Percentiles rank a stretch among this genome's conserved stretches.
Conservation (phyloP, 208 protist species). For the Acanthamoeba triangularis region DNA sequence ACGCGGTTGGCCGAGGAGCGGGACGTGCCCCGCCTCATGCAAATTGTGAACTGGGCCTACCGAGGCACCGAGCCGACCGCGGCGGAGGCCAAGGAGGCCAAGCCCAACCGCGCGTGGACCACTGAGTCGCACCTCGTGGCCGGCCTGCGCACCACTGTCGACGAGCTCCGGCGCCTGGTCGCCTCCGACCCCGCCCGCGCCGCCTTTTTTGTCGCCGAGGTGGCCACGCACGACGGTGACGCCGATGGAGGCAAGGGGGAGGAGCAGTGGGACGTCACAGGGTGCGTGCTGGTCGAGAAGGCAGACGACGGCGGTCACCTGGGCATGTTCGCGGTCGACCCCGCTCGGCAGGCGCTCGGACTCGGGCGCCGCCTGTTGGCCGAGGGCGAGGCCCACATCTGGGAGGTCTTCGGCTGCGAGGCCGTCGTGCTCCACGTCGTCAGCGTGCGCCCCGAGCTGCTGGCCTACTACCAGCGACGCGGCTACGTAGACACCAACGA, state of each 20-base stretch:
- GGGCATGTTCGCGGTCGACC: conserved; percentile 60
- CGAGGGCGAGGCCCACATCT: conserved; percentile 8
- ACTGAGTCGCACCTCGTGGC: conserved; percentile 26
- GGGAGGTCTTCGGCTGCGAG: conserved; percentile 22
- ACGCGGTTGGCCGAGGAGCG: not conserved
- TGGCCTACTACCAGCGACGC: conserved; percentile 53
- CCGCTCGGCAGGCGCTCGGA: conserved; percentile 9
- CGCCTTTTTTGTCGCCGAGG: conserved; percentile 46
- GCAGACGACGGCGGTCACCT: conserved; percentile 24
- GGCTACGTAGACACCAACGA: conserved; percentile 59
- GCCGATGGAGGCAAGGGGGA: not conserved
- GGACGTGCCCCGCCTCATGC: conserved; percentile 42
- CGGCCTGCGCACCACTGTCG: not conserved
- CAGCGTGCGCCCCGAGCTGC: conserved; percentile 36
- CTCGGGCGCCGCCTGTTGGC: conserved; percentile 9
- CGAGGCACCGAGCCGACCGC: conserved; percentile 1
- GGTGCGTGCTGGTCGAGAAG: conserved; percentile 55
- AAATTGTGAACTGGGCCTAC: conserved; percentile 44
- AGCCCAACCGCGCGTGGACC: conserved; percentile 8
- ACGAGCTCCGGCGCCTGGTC: not conserved
- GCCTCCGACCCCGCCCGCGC: conserved; percentile 3
- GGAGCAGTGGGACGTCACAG: not conserved
- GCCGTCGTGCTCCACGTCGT: conserved; percentile 31
- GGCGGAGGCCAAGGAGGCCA: not conserved
- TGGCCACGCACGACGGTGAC: not conserved